Base-by-base conservation (phyloP, 163 green algal genomes). In the Coccomyxa subellipsoidea region DNA sequence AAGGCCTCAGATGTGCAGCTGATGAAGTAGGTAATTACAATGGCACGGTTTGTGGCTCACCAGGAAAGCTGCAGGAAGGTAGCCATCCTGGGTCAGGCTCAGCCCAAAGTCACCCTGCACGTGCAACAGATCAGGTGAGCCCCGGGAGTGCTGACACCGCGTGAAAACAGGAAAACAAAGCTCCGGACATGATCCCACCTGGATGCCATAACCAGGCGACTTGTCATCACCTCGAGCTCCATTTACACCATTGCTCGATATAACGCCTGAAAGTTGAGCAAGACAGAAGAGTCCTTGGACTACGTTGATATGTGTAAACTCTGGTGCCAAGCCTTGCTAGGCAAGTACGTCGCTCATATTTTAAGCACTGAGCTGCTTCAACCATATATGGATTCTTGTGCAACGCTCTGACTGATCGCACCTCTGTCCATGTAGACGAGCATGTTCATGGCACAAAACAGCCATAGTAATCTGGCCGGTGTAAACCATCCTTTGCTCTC, bases 171-270 rank as follows among this genome's bases (percentile, higher is more conserved):
- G 47, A 59, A 12, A 23, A 18, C 4, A 18, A 12, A 59, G 23
- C 21, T 18, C 4, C 15, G 21, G 47, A 59, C 47, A 59, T 27
- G 15, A 5, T 27, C 47, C 47, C 18, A 73, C 90, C 92, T 96
- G 92, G 32, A 97, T 97, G 40, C 93, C 94, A 3, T 79, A 87
- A 9, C 90, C 94, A 32, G 85, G 18, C 5, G 87, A 80, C 0
- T 88, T 82, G 12, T 80, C 82, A 1, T 87, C 89, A 4, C 82
- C 83, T 31, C 80, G 82, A 0, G 84, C 85, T 0, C 94, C 96
- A 78, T 98, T 98, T 4, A 98, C 94, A 32, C 96, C 95, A 81
- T 98, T 98, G 86, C 91, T 96, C 23, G 92, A 88, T 66, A 98
- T 95, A 0, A 96, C 87, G 6, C 93, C 93, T 97, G 87, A 73